These are phyloP conservation scores for Globisporangium radiosum DNA, from an alignment of 352 stramenopile genomes.

Conservation along the genomic window DNA sequence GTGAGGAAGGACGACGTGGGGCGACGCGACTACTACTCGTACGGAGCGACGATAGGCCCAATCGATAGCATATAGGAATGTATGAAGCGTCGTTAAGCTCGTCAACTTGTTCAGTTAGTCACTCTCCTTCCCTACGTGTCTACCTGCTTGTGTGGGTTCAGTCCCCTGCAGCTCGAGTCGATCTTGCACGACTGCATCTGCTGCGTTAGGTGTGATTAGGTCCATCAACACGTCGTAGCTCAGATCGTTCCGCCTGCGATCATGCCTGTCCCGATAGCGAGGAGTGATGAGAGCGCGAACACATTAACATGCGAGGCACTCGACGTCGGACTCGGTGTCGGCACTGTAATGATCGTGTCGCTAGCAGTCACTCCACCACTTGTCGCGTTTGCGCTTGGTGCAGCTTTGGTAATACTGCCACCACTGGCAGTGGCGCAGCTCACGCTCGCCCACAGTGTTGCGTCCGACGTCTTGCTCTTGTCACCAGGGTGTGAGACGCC, in stretches of 20 bases:
- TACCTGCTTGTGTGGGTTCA: too few species aligned
- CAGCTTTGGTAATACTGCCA: neutral
- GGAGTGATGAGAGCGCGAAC: neutral
- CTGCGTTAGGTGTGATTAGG: too few species aligned
- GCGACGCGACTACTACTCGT: too few species aligned
- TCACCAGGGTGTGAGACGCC: conserved; percentile 24
- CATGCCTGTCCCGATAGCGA: neutral
- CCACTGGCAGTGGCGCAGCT: neutral
- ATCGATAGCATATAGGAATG: too few species aligned
- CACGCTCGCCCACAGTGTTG: conserved; percentile 17
- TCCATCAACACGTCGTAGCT: neutral
- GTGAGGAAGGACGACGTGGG: neutral
- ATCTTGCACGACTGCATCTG: too few species aligned
- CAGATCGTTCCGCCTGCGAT: neutral
- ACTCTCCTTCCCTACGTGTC: too few species aligned
- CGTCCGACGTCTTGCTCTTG: conserved; percentile 16
- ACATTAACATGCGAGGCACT: neutral
- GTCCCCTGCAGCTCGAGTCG: too few species aligned
- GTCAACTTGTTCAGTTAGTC: too few species aligned
- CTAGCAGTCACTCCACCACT: neutral
- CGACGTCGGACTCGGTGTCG: neutral
- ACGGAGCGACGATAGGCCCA: too few species aligned
- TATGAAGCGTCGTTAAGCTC: too few species aligned
- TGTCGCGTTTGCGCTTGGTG: neutral
- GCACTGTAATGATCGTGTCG: neutral